Evolutionary conservation across 306 rosid species (phyloP).

Genomic region (Senna siamea): DNA sequence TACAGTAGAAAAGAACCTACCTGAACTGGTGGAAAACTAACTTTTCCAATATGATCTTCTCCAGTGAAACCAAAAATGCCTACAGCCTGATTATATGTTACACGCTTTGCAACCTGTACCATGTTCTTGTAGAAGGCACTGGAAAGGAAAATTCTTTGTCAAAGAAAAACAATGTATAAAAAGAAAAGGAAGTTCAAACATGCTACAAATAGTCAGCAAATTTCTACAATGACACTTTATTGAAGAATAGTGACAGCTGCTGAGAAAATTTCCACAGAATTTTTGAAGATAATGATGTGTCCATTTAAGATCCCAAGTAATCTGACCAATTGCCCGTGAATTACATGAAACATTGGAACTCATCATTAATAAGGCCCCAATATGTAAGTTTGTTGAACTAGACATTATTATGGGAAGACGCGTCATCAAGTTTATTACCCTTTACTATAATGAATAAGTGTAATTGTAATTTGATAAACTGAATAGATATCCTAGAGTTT

Average conservation of each 20-base stretch:
- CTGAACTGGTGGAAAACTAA: constrained; percentile 94
- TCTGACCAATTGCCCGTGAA: not conserved
- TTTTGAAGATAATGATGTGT: not conserved
- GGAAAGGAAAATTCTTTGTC: constrained; percentile 42
- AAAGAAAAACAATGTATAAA: not conserved
- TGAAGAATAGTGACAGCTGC: not conserved
- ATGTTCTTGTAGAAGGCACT: constrained; percentile 88
- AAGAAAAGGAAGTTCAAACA: not conserved
- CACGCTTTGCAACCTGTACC: constrained; percentile 77
- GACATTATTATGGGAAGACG: not conserved
- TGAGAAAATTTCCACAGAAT: not conserved
- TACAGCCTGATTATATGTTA: constrained; percentile 88
- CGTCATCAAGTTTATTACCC: not conserved
- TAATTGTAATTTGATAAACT: not conserved
- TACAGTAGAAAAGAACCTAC: constrained; percentile 46
- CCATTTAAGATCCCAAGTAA: constrained; percentile 16
- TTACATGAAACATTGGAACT: not conserved
- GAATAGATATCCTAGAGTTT: not conserved
- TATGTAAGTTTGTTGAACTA: not conserved
- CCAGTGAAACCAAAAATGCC: constrained; percentile 91
- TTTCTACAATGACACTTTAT: not conserved
- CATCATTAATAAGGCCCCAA: not conserved
- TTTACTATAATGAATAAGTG: not conserved
- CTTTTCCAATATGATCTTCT: constrained; percentile 97
- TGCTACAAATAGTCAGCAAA: not conserved